These are phyloP conservation scores for Naganishia albida DNA, from an alignment of 1,284 basidiomycete genomes.

Conservation along the genomic window DNA sequence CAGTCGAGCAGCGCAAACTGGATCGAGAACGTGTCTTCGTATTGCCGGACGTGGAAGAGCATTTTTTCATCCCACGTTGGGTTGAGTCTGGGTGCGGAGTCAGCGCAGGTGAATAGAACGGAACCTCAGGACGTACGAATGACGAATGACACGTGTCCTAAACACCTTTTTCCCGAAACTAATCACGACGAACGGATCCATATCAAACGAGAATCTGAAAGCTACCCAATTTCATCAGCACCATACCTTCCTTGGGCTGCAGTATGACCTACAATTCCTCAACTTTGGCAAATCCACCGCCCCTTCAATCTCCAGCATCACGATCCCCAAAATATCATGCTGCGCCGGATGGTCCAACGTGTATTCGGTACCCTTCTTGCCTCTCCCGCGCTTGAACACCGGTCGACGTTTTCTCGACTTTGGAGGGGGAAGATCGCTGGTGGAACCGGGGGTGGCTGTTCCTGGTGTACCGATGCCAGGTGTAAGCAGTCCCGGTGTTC, in stretches of 20 bases:
- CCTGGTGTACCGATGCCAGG: slow-evolving; percentile 36
- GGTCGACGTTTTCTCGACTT: slow-evolving; percentile 10
- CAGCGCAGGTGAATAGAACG: background rate
- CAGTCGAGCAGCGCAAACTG: slow-evolving; percentile 85
- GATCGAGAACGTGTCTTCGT: slow-evolving; percentile 76
- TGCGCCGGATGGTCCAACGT: slow-evolving; percentile 64
- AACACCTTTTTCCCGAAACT: slow-evolving; percentile 98
- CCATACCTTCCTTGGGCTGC: background rate
- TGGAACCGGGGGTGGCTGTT: slow-evolving; percentile 38
- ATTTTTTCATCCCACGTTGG: slow-evolving; percentile 95
- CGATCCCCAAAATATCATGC: slow-evolving; percentile 86
- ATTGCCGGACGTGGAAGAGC: slow-evolving; percentile 87
- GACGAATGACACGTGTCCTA: slow-evolving; percentile 83
- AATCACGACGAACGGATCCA: slow-evolving; percentile 96
- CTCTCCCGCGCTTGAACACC: slow-evolving; percentile 35
- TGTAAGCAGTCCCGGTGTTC: slow-evolving; percentile 2
- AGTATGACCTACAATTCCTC: slow-evolving; percentile 70
- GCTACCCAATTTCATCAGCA: slow-evolving; percentile 35
- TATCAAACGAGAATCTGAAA: slow-evolving; percentile 61
- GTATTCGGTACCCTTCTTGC: slow-evolving; percentile 56
- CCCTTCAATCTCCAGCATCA: slow-evolving; percentile 72
- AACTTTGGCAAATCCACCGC: slow-evolving; percentile 82
- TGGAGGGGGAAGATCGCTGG: background rate
- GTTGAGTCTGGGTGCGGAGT: slow-evolving; percentile 61
- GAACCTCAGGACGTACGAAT: slow-evolving; percentile 57